Evolutionary conservation across 345 rosid species (phyloP), one percentile per base, ranked within the genome.

Genomic region (Theobroma cacao): DNA sequence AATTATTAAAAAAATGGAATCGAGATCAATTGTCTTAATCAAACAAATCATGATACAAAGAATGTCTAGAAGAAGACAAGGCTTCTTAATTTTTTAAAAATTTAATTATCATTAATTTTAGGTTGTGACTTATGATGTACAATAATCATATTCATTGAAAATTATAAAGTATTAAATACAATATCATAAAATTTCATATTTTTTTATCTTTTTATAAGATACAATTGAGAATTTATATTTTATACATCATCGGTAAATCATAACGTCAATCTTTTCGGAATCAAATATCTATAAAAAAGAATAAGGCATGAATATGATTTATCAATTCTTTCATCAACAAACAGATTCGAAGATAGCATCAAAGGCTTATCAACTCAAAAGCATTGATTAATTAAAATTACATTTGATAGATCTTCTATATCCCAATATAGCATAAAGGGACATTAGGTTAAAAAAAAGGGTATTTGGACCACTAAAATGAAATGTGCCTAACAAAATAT

Each of bases 41-140:
- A 48, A 70, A 70, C 41, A 70, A 70, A 70, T 48, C 58, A 30
- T 70, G 26, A 47, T 4, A n/a, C n/a, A 69, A 47, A 69, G 74
- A 47, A 47, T 47, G 40, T 17, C 0, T 4, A 41, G 41, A 70
- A 47, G 30, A 70, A 30, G 59, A 30, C 59, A 7, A n/a, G 4
- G 7, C 3, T 18, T 70, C n/a, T n/a, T n/a, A n/a, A n/a, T n/a
- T 11, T 8, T 45, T 15, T 14, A 12, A 66, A 36, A 22, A 10
- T 3, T 10, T 66, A 67, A 43, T 28, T 30, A 48, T 48, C 17
- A 48, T 48, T 47, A 70, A 47, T 70, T 70, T 47, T 30, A 45
- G 55, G 73, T 43, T 45, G 38, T 45, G 56, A 69, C 53, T 14
- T 69, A 38, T 69, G 38, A 45, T 14, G 7, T 40, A 11, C 9